Evolutionary conservation across 2,329 filamentous ascomycete genomes (phyloP).

Genomic region (Cordyceps tenuipes): DNA sequence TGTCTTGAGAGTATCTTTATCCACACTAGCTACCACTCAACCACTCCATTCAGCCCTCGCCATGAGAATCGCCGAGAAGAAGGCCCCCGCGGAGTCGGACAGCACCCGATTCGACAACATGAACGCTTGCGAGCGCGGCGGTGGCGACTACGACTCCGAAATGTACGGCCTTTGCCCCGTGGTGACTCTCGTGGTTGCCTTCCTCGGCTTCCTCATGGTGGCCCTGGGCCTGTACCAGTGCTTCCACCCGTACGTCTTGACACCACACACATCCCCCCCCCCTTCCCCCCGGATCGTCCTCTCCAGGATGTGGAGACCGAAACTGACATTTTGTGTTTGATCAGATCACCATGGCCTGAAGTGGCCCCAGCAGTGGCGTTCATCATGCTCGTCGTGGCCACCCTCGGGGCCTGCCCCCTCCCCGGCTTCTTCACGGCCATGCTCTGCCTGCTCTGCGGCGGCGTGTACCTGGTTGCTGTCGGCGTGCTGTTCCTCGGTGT

Average conservation of each 20-base stretch:
- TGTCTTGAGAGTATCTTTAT: too few species aligned
- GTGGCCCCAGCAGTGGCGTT: background rate
- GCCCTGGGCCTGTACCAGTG: conserved; percentile 2
- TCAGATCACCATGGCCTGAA: too few species aligned
- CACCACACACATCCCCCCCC: background rate
- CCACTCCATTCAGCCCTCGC: background rate
- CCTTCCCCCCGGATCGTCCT: background rate
- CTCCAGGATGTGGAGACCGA: background rate
- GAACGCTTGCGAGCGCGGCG: background rate
- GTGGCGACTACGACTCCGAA: too few species aligned
- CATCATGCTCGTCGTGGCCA: conserved; percentile 1
- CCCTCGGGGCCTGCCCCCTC: background rate
- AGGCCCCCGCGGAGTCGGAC: background rate
- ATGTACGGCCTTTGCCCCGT: too few species aligned
- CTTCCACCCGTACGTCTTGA: background rate
- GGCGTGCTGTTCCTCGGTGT: background rate
- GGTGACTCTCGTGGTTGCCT: background rate
- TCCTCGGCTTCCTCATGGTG: background rate
- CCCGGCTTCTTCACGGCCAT: background rate
- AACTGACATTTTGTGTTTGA: background rate
- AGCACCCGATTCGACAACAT: background rate
- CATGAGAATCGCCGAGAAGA: background rate
- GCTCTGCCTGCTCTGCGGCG: background rate
- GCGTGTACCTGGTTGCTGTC: background rate
- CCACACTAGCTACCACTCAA: too few species aligned